phyloP scores from a whole-genome alignment of 2,329 filamentous ascomycete species.

The Colletotrichum sp. region DNA sequence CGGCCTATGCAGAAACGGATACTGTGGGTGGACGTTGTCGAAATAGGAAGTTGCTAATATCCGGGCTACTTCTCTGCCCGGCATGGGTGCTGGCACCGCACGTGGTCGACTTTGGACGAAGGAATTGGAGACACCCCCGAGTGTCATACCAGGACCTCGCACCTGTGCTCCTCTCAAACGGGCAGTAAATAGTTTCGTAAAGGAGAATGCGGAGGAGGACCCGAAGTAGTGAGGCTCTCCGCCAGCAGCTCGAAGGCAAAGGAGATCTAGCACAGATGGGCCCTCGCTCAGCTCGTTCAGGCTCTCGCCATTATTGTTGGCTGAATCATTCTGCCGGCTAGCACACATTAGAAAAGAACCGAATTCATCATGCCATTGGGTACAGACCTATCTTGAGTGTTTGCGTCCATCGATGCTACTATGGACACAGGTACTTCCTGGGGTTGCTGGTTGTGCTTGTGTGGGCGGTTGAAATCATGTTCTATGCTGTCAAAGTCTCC shows the following conservation, averaged over 20 bases:
- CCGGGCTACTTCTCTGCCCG: neutral
- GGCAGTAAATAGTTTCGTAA: slow-evolving; percentile 25
- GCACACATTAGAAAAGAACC: neutral
- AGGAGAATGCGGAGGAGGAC: slow-evolving; percentile 31
- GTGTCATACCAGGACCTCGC: neutral
- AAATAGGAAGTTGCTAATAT: neutral
- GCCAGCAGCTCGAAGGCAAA: neutral
- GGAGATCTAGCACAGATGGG: neutral
- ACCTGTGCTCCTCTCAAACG: neutral
- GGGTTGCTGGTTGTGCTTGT: neutral
- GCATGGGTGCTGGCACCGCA: neutral
- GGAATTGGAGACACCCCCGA: neutral
- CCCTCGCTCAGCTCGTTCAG: neutral
- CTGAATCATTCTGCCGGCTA: neutral
- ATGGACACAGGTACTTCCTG: neutral
- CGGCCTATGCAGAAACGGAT: neutral
- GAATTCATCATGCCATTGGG: accelerated
- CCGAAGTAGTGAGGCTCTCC: slow-evolving; percentile 32
- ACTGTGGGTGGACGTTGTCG: neutral
- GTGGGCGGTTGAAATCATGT: neutral
- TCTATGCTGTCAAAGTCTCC: neutral
- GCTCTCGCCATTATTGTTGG: neutral
- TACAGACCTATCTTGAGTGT: neutral
- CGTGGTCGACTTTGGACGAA: neutral
- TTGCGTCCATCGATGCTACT: neutral